phyloP scores from a whole-genome alignment of 805 yeast species.

The Ogataea ramenticola region DNA sequence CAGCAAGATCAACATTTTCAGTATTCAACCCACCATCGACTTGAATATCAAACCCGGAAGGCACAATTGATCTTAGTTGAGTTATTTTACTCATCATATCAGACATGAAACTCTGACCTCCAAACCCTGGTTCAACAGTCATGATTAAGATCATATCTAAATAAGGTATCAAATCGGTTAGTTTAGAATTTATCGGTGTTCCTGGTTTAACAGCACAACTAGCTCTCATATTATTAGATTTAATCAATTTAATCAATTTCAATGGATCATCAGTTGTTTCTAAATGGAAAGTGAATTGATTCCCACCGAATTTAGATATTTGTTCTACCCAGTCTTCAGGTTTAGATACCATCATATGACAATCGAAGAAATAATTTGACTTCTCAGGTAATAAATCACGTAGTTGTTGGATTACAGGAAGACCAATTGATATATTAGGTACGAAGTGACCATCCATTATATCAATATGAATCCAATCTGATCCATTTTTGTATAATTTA shows the following conservation, averaged over 20 bases:
- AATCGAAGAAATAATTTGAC: constrained; percentile 55
- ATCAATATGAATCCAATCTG: constrained; percentile 97
- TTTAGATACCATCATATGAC: constrained; percentile 95
- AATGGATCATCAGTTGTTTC: constrained; percentile 84
- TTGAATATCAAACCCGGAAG: constrained; percentile 60
- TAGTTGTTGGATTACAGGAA: constrained; percentile 75
- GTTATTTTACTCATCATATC: constrained; percentile 96
- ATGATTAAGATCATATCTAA: constrained; percentile 93
- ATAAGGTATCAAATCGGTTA: constrained; percentile 64
- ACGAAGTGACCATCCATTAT: constrained; percentile 99
- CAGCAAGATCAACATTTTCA: constrained; percentile 79
- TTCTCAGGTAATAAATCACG: constrained; percentile 68
- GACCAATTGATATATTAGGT: constrained; percentile 92
- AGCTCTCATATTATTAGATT: constrained; percentile 76
- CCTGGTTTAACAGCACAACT: constrained; percentile 94
- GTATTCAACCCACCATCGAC: constrained; percentile 96
- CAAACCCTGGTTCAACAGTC: constrained; percentile 99
- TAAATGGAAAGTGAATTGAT: constrained; percentile 91
- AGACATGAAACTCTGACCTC: constrained; percentile 93
- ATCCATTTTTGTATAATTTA: constrained; percentile 69
- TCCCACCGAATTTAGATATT: constrained; percentile 90
- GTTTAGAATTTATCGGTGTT: constrained; percentile 69
- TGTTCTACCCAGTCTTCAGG: constrained; percentile 94
- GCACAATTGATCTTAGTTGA: constrained; percentile 59
- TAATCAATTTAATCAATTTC: constrained; percentile 68